phyloP scores from a whole-genome alignment of 495 filamentous ascomycete species.

The Friedmanniomyces simplex region DNA sequence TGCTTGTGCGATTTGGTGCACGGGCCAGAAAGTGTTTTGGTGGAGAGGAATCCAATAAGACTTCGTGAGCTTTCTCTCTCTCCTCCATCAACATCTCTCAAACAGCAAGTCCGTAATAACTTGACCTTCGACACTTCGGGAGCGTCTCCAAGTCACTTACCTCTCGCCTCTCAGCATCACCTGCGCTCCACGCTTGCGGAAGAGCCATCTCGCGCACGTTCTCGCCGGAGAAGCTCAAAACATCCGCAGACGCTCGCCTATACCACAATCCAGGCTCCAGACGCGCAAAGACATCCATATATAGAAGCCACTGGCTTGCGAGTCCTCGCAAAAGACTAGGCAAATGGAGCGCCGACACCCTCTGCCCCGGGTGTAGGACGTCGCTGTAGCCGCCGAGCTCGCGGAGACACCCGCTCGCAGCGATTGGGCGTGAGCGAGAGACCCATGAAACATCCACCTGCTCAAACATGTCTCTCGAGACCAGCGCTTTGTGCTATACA shows the following conservation, averaged over 20 bases:
- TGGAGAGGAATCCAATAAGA: too few relatives aligned
- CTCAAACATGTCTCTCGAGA: background rate
- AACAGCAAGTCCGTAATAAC: too few relatives aligned
- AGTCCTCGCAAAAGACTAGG: background rate
- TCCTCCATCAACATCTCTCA: too few relatives aligned
- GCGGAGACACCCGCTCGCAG: conserved; percentile 2
- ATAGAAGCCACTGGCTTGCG: background rate
- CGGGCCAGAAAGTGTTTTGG: too few relatives aligned
- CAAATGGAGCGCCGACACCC: background rate
- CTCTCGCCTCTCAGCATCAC: too few relatives aligned
- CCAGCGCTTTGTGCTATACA: background rate
- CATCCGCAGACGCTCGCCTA: background rate
- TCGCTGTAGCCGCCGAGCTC: conserved; percentile 7
- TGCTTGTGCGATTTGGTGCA: too few relatives aligned
- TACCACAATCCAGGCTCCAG: background rate
- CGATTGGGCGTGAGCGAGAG: background rate
- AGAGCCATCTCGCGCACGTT: background rate
- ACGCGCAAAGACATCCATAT: too few relatives aligned
- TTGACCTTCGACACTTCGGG: too few relatives aligned
- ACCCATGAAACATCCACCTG: background rate
- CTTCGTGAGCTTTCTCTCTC: too few relatives aligned
- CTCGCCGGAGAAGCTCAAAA: background rate
- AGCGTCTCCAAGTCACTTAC: too few relatives aligned
- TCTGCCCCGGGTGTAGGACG: background rate
- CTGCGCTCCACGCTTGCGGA: too few relatives aligned